phyloP scores from a whole-genome alignment of 306 rosid species.

The Prinsepia uniflora region DNA sequence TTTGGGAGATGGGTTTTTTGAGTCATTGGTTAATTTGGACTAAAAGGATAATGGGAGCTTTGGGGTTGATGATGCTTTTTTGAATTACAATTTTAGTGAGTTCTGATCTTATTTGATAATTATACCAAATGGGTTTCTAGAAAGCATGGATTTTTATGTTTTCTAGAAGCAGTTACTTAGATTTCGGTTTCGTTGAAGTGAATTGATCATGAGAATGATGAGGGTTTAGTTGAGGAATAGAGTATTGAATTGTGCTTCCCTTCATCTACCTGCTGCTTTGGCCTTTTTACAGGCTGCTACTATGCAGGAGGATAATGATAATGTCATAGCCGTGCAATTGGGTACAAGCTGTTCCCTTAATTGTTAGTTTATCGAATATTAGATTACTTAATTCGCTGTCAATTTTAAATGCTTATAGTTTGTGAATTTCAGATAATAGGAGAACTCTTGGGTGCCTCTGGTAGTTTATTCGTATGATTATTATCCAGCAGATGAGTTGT shows the following conservation, averaged over 20 bases:
- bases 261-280: not conserved
- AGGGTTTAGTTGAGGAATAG: not conserved
- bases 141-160: constrained; percentile 5
- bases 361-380: constrained; percentile 4
- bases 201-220: constrained; percentile 6
- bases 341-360: constrained; percentile 5
- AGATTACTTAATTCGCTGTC: not conserved
- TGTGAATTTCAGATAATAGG: not conserved
- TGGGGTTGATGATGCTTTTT: constrained; percentile 2
- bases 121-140: not conserved
- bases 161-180: not conserved
- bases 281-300: not conserved
- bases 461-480: not conserved
- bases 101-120: constrained; percentile 6
- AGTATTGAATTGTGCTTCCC: not conserved
- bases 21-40: constrained; percentile 19
- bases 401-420: not conserved
- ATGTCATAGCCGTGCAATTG: constrained; percentile 8
- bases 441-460: constrained; percentile 12
- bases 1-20: constrained; percentile 11
- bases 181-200: not conserved
- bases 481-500: constrained; percentile 16
- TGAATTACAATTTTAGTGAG: not conserved
- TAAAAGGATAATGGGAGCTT: not conserved
- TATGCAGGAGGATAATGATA: not conserved